Percentiles rank a stretch among this genome's conserved stretches.
Conservation (phyloP, 495 filamentous ascomycete species). For the Wilcoxina mikolae region DNA sequence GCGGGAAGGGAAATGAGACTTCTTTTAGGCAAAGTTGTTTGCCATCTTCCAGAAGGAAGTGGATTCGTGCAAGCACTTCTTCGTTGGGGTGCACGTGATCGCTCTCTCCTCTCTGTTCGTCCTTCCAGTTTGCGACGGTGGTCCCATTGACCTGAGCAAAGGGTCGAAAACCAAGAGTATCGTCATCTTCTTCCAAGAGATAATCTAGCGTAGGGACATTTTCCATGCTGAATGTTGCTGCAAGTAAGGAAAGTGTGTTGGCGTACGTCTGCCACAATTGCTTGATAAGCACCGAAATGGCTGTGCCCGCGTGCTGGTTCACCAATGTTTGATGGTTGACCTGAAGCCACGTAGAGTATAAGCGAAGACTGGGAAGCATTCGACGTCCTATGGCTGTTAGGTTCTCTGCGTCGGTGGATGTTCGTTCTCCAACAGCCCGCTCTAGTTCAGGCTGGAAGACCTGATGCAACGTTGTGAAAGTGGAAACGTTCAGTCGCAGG, state of each 20-base stretch:
- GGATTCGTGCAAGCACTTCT: slow-evolving; percentile 57
- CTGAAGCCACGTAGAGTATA: slow-evolving; percentile 62
- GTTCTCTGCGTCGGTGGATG: slow-evolving; percentile 36
- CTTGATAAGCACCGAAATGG: slow-evolving; percentile 44
- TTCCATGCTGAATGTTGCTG: slow-evolving; percentile 37
- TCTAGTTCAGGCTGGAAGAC: slow-evolving; percentile 54
- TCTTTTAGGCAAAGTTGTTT: slow-evolving; percentile 43
- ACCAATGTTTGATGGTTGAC: slow-evolving; percentile 37
- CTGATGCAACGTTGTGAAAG: slow-evolving; percentile 61
- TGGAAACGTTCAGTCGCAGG: slow-evolving; percentile 67
- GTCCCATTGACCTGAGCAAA: slow-evolving; percentile 30
- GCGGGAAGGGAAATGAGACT: slow-evolving; percentile 21
- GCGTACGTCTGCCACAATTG: slow-evolving; percentile 62
- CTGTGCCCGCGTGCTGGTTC: slow-evolving; percentile 40
- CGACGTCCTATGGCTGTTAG: slow-evolving; percentile 49
- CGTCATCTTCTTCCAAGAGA: slow-evolving; percentile 62
- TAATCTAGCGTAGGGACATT: slow-evolving; percentile 47
- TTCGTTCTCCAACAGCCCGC: slow-evolving; percentile 39
- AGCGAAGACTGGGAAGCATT: slow-evolving; percentile 51
- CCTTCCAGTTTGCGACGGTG: slow-evolving; percentile 15
- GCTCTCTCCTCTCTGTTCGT: not conserved
- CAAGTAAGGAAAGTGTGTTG: slow-evolving; percentile 48
- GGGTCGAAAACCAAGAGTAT: slow-evolving; percentile 60
- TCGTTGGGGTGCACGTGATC: slow-evolving; percentile 47
- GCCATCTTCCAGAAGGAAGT: slow-evolving; percentile 52